Percentiles rank a stretch among this genome's conserved stretches.
Conservation (phyloP, 2,329 filamentous ascomycete species). For the Aspergillus flavus region DNA sequence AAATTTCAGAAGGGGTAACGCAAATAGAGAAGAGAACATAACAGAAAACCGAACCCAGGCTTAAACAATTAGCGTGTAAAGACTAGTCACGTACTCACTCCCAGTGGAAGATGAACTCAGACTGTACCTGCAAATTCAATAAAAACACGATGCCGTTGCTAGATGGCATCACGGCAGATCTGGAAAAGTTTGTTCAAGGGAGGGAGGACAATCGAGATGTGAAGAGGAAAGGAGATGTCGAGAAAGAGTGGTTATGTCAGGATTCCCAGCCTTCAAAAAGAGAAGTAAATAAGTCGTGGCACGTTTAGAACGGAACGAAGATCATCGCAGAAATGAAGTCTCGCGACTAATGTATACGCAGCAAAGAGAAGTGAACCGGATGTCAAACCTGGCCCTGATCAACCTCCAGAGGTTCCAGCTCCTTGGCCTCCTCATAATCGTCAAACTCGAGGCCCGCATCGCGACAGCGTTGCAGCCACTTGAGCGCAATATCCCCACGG, state of each 20-base stretch:
- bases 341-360: constrained; percentile 1
- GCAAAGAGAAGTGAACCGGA: constrained; percentile 2
- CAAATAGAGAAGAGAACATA: constrained; percentile 22
- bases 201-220: not conserved
- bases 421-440: constrained; percentile 50
- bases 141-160: constrained; percentile 1
- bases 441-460: constrained; percentile 52
- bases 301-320: constrained; percentile 23
- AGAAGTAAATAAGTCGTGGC: constrained; percentile 29
- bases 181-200: not conserved
- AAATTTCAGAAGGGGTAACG: constrained; percentile 17
- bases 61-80: constrained; percentile 8
- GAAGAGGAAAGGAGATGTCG: not conserved
- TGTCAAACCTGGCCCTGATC: constrained; percentile 32
- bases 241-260: not conserved
- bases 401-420: constrained; percentile 40
- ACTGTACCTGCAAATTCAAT: constrained; percentile 13
- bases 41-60: constrained; percentile 19
- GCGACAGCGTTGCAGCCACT: constrained; percentile 51
- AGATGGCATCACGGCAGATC: not conserved
- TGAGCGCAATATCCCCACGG: constrained; percentile 70
- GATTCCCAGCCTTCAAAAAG: constrained; percentile 9
- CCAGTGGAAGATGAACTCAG: constrained; percentile 6
- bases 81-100: constrained; percentile 1
- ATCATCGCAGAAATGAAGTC: constrained; percentile 12